These are phyloP conservation scores for Rosa multiflora DNA, from an alignment of 306 rosid species.

Conservation along the genomic window DNA sequence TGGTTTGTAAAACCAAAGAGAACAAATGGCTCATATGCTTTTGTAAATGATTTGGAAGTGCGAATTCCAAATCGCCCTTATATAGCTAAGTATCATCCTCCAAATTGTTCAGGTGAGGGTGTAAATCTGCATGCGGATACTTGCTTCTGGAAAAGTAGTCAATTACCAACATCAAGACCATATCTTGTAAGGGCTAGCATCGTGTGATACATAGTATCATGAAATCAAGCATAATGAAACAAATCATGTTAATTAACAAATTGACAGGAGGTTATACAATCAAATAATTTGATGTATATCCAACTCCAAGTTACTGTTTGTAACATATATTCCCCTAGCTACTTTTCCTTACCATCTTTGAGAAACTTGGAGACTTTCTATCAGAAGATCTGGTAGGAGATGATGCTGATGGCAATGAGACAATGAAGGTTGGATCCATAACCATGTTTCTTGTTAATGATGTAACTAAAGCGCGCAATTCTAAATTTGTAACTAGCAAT, in stretches of 20 bases:
- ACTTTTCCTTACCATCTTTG: slow-evolving; percentile 49
- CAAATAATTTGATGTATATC: slow-evolving; percentile 52
- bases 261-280: slow-evolving; percentile 68
- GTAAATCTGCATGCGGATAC: background rate
- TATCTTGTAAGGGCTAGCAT: no score
- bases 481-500: no score
- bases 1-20: background rate
- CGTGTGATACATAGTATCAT: no score
- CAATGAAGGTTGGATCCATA: slow-evolving; percentile 41
- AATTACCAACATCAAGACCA: background rate
- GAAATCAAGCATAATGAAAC: no score
- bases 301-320: slow-evolving; percentile 54
- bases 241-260: no score
- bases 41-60: background rate
- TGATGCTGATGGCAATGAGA: slow-evolving; percentile 36
- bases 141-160: no score
- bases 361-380: slow-evolving; percentile 22
- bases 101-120: no score
- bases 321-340: slow-evolving; percentile 81
- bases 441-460: background rate
- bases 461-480: background rate
- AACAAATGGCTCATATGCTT: background rate
- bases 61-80: background rate
- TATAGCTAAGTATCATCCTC: background rate
- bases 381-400: slow-evolving; percentile 33